Evolutionary conservation across 176 grass and related monocot genomes (phyloP), one percentile per base, ranked within the genome.

Genomic region (Cenchrus fungigraminus): DNA sequence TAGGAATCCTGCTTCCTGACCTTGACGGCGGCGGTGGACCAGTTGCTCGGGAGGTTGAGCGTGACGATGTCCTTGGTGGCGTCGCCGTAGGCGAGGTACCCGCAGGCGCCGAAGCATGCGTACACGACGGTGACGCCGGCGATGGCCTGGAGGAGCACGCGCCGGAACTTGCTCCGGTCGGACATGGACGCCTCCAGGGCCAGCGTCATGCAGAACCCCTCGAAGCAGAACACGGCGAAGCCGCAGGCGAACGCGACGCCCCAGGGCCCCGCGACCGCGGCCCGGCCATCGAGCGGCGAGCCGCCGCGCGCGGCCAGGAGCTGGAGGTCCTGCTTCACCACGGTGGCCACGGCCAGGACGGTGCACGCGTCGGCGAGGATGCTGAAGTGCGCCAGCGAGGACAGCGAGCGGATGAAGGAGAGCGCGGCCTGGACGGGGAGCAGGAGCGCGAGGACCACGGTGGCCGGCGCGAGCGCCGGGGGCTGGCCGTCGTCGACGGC

Each of bases 181-280:
- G 89, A 64, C 91, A 98, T 95, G 44, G 95, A 95, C 47, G 89
- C 89, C 82, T 98, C 95, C 65, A 95, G 89, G 43, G 91, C 91
- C 22, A 98, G 85, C 68, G 92, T 95, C 69, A 95, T 84, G 91
- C 89, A 88, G 89, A 98, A 98, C 4, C 95, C 95, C 82, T 95
- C 93, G 78, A 93, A 98, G 87, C 95, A 98, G 85, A 98, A 95
- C 9, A 98, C 91, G 1, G 89, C 91, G 86, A 98, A 86, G 1
- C 95, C 91, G 85, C 62, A 84, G 1, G 88, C 95, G 73, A 95
- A 98, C 20, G 92, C 82, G n/a, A 95, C 69, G 49, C 89, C 89
- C 92, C 89, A 90, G 77, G 87, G 37, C 0, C 91, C 91, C 63
- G 74, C 90, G 11, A 98, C 68, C 5, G 91, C 82, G 58, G 12